Conservation (phyloP, 495 filamentous ascomycete genomes). For the Lasiosphaeriaceae sp. region DNA sequence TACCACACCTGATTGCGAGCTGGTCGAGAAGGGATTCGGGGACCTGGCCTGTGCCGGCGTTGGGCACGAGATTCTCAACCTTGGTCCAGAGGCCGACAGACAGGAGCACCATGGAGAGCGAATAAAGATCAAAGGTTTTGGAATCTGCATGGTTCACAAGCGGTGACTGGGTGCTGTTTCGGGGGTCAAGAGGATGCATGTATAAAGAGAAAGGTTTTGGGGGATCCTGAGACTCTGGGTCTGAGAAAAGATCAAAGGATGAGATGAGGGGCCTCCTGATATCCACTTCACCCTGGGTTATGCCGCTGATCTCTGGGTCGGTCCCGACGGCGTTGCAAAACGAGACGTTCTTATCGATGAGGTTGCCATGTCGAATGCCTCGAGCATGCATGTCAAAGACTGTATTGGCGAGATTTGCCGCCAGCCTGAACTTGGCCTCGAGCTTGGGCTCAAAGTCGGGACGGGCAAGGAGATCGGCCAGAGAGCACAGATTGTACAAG, state of each 20-base stretch:
- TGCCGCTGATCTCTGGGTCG: slow-evolving; percentile 34
- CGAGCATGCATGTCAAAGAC: slow-evolving; percentile 72
- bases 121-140: slow-evolving; percentile 76
- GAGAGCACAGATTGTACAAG: slow-evolving; percentile 46
- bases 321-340: slow-evolving; percentile 59
- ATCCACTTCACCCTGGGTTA: slow-evolving; percentile 48
- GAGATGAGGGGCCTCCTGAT: slow-evolving; percentile 73
- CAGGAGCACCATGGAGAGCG: slow-evolving; percentile 75
- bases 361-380: slow-evolving; percentile 73
- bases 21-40: slow-evolving; percentile 51
- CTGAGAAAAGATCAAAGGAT: slow-evolving; percentile 78
- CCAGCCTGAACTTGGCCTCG: slow-evolving; percentile 82
- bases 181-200: slow-evolving; percentile 71
- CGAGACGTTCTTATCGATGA: slow-evolving; percentile 75
- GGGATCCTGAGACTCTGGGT: slow-evolving; percentile 45
- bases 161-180: slow-evolving; percentile 50
- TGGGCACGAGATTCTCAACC: slow-evolving; percentile 55
- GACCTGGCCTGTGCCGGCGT: slow-evolving; percentile 28
- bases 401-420: slow-evolving; percentile 71
- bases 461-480: slow-evolving; percentile 44
- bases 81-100: slow-evolving; percentile 90
- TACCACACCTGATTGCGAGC: slow-evolving; percentile 68
- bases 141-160: slow-evolving; percentile 42
- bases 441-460: slow-evolving; percentile 55
- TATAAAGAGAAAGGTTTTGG: slow-evolving; percentile 55